A percentile compares a stretch with the other conserved stretches of the same genome.
Conservation (phyloP, 768 basidiomycete species). For the Pulveroboletus frians region DNA sequence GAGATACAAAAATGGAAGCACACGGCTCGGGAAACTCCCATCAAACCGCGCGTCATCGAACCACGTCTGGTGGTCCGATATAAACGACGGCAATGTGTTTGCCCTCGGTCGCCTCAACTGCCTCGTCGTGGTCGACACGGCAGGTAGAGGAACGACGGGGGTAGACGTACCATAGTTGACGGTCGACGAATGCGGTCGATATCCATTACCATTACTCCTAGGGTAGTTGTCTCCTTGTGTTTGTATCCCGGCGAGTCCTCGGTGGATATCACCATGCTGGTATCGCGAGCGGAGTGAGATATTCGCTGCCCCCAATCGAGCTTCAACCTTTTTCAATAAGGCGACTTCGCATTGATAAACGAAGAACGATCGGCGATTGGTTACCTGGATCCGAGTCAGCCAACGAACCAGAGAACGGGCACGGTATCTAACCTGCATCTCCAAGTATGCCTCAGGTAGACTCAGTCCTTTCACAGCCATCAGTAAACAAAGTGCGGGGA, state of each 20-base stretch:
- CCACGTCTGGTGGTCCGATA: constrained; percentile 82
- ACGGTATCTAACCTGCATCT: constrained; percentile 54
- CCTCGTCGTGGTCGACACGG: constrained; percentile 17
- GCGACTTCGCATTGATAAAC: constrained; percentile 82
- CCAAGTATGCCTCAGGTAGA: constrained; percentile 88
- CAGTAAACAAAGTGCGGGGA: constrained; percentile 79
- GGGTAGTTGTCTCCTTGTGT: constrained; percentile 7
- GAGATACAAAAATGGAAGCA: constrained; percentile 89
- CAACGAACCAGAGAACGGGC: background rate
- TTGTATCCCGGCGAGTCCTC: constrained; percentile 10
- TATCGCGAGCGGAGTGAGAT: constrained; percentile 22
- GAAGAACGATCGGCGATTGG: constrained; percentile 80
- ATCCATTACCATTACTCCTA: constrained; percentile 10
- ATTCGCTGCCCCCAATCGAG: constrained; percentile 31
- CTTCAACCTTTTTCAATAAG: constrained; percentile 67
- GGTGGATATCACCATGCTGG: constrained; percentile 20
- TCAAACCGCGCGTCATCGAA: constrained; percentile 92
- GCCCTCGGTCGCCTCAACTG: constrained; percentile 54
- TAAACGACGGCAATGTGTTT: constrained; percentile 61
- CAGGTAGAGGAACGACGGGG: constrained; percentile 4
- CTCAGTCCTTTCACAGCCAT: constrained; percentile 67
- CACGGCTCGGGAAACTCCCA: constrained; percentile 91
- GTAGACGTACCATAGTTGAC: constrained; percentile 17
- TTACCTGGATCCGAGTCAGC: constrained; percentile 34
- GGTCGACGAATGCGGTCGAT: constrained; percentile 21